Base-by-base conservation (phyloP, 73 alveolate genomes). In the Blepharisma stoltei region DNA sequence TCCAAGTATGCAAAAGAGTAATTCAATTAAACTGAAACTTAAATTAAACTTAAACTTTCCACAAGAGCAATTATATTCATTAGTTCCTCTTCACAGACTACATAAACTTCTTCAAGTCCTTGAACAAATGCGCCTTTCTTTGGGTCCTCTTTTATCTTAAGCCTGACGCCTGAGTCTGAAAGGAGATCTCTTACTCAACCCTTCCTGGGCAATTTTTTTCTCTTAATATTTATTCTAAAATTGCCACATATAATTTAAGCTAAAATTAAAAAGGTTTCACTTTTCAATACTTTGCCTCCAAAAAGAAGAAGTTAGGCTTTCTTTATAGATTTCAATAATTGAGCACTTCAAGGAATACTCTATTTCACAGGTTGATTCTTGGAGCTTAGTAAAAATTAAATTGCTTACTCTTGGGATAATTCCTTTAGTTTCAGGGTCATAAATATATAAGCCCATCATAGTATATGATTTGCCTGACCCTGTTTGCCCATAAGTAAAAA, bases 361-460 rank as follows among this genome's bases (percentile, higher is more conserved):
- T 6, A 60, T 69, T 32, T 82, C 87, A 0, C n/a, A 21, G 52
- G 68, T 81, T 25, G 54, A 44, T 41, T 77, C 55, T 75, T 88
- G 78, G 54, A 68, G 81, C 27, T 53, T 79, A 52, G 47, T 71
- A 76, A 90, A 90, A 7, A 90, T 90, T 45, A 86, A 82, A 23
- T 38, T 54, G 48, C 77, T 80, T 38, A 89, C 89, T 84, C 98
- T 89, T 6, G 96, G 96, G 14, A 92, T 81, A 9, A 92, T 78
- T 6, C 98, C 98, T 81, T 81, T 84, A 11, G 27, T 25, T 9
- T 80, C 75, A 44, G 67, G 88, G 78, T 93, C 96, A 67, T 52
- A 82, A 53, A 90, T 53, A 82, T 88, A 92, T 27, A 83, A 78
- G 1, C 98, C 98, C 90, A 84, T 88, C 96, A 93, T 93, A 4